phyloP scores from a whole-genome alignment of 2,329 filamentous ascomycete species.

The Xylariales sp. region DNA sequence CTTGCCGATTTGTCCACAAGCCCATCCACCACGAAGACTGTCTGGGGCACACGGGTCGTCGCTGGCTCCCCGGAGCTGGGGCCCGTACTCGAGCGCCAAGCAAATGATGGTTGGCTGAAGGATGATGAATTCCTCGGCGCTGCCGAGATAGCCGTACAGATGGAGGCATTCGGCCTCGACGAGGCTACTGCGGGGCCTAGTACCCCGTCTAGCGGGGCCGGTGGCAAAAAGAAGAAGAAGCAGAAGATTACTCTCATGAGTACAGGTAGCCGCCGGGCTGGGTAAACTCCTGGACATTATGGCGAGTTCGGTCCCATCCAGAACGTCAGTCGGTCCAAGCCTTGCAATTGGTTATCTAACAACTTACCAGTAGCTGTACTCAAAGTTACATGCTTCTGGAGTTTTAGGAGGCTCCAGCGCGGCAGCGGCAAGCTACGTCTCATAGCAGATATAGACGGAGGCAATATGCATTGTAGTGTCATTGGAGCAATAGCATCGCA shows the following conservation, averaged over 20 bases:
- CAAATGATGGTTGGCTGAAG: constrained; percentile 80
- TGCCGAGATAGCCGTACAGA: constrained; percentile 56
- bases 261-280: constrained; percentile 46
- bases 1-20: constrained; percentile 78
- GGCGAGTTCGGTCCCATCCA: no score
- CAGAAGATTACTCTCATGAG: constrained; percentile 72
- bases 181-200: constrained; percentile 14
- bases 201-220: constrained; percentile 15
- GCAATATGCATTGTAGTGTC: no score
- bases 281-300: no score
- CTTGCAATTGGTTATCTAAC: no score
- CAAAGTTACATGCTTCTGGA: no score
- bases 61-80: constrained; percentile 52
- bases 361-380: no score
- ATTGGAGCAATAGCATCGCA: no score
- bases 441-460: no score
- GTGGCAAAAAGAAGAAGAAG: constrained; percentile 63
- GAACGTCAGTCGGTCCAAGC: no score
- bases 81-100: constrained; percentile 32
- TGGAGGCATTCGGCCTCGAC: constrained; percentile 48
- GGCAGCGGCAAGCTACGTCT: no score
- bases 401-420: no score
- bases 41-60: constrained; percentile 84
- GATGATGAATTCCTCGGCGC: constrained; percentile 68
- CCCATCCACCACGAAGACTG: constrained; percentile 70